phyloP scores from a whole-genome alignment of 331 rosid species.

The Pyrus hybrid region DNA sequence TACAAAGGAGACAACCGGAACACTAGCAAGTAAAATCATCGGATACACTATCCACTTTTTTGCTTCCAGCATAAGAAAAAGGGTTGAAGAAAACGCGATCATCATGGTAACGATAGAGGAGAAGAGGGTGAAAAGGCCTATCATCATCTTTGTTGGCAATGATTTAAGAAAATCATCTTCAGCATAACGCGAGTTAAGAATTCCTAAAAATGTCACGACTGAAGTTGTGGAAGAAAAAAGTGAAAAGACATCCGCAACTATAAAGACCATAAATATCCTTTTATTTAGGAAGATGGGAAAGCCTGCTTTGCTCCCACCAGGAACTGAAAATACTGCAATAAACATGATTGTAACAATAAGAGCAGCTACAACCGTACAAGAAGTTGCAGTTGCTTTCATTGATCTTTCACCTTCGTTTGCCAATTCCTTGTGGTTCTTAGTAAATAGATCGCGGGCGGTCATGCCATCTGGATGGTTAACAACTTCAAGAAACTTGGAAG shows the following conservation, averaged over 20 bases:
- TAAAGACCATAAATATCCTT: not conserved
- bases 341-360: not conserved
- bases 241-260: not conserved
- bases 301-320: not conserved
- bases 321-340: conserved; percentile 1
- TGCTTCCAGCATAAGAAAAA: not conserved
- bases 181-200: not conserved
- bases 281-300: not conserved
- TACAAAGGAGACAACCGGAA: not conserved
- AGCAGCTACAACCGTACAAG: not conserved
- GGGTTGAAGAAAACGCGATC: not conserved
- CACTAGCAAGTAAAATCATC: not conserved
- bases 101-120: not conserved
- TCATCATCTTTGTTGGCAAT: too few species aligned
- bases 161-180: too few species aligned
- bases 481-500: not conserved
- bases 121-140: too few species aligned
- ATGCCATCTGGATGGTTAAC: not conserved
- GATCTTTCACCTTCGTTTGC: conserved; percentile 6
- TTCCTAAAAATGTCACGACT: conserved; percentile 2
- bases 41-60: not conserved
- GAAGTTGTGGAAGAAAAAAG: not conserved
- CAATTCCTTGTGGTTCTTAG: not conserved
- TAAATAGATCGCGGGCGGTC: not conserved
- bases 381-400: conserved; percentile 5